These are phyloP conservation scores for Strobilomyces dryophilus DNA, from an alignment of 768 basidiomycete species.

Conservation along the genomic window DNA sequence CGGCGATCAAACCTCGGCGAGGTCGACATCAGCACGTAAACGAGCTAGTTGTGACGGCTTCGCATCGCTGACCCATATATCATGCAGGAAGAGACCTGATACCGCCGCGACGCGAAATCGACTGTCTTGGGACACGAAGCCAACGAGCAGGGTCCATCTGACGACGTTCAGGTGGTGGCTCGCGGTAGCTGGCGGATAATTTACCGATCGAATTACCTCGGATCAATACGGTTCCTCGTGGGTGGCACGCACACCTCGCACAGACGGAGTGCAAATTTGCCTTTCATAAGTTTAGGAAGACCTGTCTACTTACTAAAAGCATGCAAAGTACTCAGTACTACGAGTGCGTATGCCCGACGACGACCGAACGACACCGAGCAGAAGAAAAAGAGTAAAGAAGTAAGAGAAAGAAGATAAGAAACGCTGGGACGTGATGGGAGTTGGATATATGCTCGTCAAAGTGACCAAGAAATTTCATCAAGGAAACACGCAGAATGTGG, in stretches of 20 bases:
- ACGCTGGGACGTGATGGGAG: neutral
- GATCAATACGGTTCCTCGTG: too few relatives aligned
- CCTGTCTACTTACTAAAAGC: constrained; percentile 7
- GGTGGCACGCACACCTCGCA: neutral
- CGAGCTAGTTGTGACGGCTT: too few relatives aligned
- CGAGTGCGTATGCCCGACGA: neutral
- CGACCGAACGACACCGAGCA: neutral
- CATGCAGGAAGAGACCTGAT: too few relatives aligned
- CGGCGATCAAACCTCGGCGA: too few relatives aligned
- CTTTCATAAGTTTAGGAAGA: constrained; percentile 8
- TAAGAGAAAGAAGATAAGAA: neutral
- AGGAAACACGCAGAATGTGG: neutral
- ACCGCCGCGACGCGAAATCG: too few relatives aligned
- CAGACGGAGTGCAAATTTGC: constrained; percentile 36
- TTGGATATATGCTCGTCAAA: neutral
- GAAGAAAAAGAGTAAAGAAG: neutral
- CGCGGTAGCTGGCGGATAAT: too few relatives aligned
- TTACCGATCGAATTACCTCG: too few relatives aligned
- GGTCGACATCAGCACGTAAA: too few relatives aligned
- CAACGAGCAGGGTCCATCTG: too few relatives aligned
- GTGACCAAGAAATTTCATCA: neutral
- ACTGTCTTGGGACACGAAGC: too few relatives aligned
- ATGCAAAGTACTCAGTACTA: constrained; percentile 14
- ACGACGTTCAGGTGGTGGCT: too few relatives aligned
- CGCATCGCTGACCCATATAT: too few relatives aligned